Evolutionary conservation across 257 asterid genomes (phyloP), one percentile per base, ranked within the genome.

Genomic region (Verbena officinalis): DNA sequence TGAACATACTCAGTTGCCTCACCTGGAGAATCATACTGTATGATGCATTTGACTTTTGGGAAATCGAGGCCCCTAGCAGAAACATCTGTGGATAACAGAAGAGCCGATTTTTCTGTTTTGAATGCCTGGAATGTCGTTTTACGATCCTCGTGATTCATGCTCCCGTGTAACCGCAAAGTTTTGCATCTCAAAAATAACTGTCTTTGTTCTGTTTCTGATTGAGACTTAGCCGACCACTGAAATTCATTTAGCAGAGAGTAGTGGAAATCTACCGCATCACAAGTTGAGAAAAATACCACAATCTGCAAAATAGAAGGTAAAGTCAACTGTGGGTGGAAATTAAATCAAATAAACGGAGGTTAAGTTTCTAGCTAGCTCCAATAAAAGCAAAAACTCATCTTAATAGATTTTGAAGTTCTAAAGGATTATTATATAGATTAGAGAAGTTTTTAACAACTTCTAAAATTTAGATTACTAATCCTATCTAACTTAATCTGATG

Each of bases 1-100:
- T 94, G 99, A 63, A 94, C 97, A 88, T 90, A 94, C 71, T 94
- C 99, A 33, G 97, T 86, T 63, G 96, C 96, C 81, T 94, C 99
- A 65, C 99, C 96, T 22, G 99, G 99, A 73, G 99, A 86, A 79
- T 94, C 99, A 77, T 94, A 94, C 73, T 94, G 99, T 65, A 94
- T 80, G 71, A 94, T 94, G 78, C 89, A 94, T 80, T 84, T 83
- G 58, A 94, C 97, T 82, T 88, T 81, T n/a, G 99, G 97, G 65
- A 94, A 78, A 79, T 94, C 99, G 71, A 94, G 81, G 65, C 99
- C 99, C 79, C 99, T 86, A 54, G 99, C 99, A 71, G 89, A 81
- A 80, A 94, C 90, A 80, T 94, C 97, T 11, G 96, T 90, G 40
- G 97, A 88, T 51, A 94, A 75, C 22, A 94, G 88, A 59, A 94